Evolutionary conservation across 2,329 filamentous ascomycete species (phyloP), one percentile per base, ranked within the genome.

Genomic region (Neonectria sp.): DNA sequence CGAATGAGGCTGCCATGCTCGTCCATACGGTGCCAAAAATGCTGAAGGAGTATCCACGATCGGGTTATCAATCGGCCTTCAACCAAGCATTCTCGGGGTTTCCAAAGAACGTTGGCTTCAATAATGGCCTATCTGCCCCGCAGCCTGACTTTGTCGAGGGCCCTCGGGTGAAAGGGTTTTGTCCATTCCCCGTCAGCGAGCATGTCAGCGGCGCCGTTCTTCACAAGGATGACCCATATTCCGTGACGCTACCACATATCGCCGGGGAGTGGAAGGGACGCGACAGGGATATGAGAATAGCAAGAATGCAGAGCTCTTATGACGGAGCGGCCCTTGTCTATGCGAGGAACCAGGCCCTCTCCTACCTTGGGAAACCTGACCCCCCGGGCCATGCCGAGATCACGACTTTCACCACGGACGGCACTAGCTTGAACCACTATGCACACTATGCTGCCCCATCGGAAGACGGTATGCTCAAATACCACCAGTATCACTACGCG

Each of bases 111-210:
- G 61, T 75, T 48, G 71, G 73, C 13, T 76, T 78, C 56, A 79
- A 79, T 33, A 68, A 75, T 45, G 68, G 68, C 17, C 67, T 79
- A 3, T 74, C 75, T 29, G 63, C 73, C 27, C 67, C 74, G 31
- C 71, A 77, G 53, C 76, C 78, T 31, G 75, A 77, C 67, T 76
- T 72, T 27, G 56, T 79, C 55, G 72, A 79, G 57, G 75, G 75
- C 9, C 66, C 75, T 33, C 40, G 60, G 2, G 46, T 67, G 24
- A 0, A 56, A 13, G 51, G 64, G 21, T 72, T 53, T 24, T 9
- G 8, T 6, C 52, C 61, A 1, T 68, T 71, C 24, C 65, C 65
- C 1, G 45, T 73, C 52, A 29, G 67, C 21, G 40, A 72, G 9
- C 21, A 60, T 1, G 9, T 74, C 25, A 17, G 13, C 2, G 70